Conservation (phyloP, 2,329 filamentous ascomycete species). For the Pseudovirgaria hyperparasitica region DNA sequence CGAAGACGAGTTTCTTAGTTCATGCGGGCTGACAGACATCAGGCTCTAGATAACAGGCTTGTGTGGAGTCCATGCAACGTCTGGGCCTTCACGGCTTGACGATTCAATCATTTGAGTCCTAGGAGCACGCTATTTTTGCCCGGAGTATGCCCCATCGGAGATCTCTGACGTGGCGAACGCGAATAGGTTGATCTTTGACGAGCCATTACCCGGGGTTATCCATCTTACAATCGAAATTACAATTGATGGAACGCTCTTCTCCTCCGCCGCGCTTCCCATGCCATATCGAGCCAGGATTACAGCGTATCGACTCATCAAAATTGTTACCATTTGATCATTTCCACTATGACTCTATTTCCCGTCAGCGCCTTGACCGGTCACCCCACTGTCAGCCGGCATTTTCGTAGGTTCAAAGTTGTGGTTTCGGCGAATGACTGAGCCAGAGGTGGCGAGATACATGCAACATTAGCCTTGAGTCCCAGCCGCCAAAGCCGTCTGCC, state of each 20-base stretch:
- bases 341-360: constrained; percentile 16
- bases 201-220: constrained; percentile 23
- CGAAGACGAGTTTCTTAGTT: constrained; percentile 25
- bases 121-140: constrained; percentile 32
- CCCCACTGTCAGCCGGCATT: constrained; percentile 14
- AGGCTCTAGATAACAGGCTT: constrained; percentile 27
- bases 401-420: constrained; percentile 12
- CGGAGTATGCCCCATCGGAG: constrained; percentile 35
- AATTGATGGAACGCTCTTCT: constrained; percentile 18
- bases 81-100: constrained; percentile 30
- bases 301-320: constrained; percentile 14
- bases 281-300: constrained; percentile 17
- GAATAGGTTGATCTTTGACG: constrained; percentile 30
- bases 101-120: constrained; percentile 30
- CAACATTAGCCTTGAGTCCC: constrained; percentile 15
- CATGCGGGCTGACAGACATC: constrained; percentile 30
- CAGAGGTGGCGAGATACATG: constrained; percentile 21
- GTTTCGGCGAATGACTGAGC: constrained; percentile 10
- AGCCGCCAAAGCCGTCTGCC: constrained; percentile 14
- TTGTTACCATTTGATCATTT: constrained; percentile 16
- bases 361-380: constrained; percentile 22
- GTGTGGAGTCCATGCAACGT: constrained; percentile 30
- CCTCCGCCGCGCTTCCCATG: constrained; percentile 15
- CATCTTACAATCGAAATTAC: constrained; percentile 26
- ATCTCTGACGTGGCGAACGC: constrained; percentile 39